These are phyloP conservation scores for Thraustochytrium sp. DNA, from an alignment of 352 stramenopile genomes.

Conservation along the genomic window DNA sequence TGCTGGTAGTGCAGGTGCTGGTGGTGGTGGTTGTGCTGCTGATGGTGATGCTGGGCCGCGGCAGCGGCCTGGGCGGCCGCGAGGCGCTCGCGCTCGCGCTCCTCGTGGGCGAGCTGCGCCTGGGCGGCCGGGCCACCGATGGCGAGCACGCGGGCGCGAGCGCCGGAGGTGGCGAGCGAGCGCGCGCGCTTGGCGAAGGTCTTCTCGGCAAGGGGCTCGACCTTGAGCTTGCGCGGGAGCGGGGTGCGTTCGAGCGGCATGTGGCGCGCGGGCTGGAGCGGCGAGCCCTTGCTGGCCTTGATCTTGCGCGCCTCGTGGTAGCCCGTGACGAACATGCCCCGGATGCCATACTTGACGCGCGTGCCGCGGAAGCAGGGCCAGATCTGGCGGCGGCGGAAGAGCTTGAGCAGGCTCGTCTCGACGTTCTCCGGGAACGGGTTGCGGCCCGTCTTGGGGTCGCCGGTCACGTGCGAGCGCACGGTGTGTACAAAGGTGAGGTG, in stretches of 20 bases:
- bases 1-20: no score
- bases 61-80: no score
- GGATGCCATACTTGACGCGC: constrained; percentile 37
- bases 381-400: constrained; percentile 32
- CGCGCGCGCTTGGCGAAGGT: no score
- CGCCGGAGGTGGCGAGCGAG: no score
- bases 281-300: not conserved
- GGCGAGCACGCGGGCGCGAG: no score
- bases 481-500: constrained; percentile 13
- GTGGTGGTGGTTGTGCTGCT: no score
- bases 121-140: no score
- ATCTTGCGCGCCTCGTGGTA: constrained; percentile 28
- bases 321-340: constrained; percentile 24
- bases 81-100: no score
- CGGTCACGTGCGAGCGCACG: constrained; percentile 5
- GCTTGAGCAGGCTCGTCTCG: constrained; percentile 27
- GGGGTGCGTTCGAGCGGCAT: no score
- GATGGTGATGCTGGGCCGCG: no score
- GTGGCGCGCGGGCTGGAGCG: not conserved
- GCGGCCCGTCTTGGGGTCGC: constrained; percentile 9
- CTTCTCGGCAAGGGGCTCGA: not conserved
- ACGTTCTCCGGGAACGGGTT: constrained; percentile 33
- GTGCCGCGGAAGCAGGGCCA: constrained; percentile 38
- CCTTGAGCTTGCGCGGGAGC: not conserved
- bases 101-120: no score